Evolutionary conservation across 352 stramenopile genomes (phyloP).

Genomic region (Phytopythium kandeliae): DNA sequence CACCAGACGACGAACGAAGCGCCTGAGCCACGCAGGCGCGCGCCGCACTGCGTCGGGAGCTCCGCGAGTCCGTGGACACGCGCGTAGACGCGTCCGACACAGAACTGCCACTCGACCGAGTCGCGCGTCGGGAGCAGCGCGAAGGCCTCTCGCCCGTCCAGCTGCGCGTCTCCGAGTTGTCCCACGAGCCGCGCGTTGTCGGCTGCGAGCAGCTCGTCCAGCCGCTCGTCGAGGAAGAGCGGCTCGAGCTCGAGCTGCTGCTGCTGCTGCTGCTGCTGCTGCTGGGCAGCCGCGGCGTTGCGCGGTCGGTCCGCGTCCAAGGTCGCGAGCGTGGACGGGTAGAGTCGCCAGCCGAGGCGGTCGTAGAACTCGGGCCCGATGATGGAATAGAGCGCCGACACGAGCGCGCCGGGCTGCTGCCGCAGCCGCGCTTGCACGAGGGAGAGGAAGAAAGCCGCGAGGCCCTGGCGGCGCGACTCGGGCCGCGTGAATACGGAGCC

Average conservation of each 20-base stretch:
- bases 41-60: conserved; percentile 31
- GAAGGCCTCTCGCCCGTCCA: conserved; percentile 32
- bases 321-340: conserved; percentile 37
- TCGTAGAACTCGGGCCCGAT: conserved; percentile 66
- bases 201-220: conserved; percentile 29
- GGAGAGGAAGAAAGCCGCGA: conserved; percentile 41
- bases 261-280: not conserved
- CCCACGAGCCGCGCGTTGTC: conserved; percentile 31
- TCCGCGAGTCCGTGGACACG: conserved; percentile 21
- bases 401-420: conserved; percentile 19
- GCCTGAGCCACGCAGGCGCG: conserved; percentile 21
- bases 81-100: conserved; percentile 48
- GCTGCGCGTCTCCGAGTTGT: conserved; percentile 21
- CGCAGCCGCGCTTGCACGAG: conserved; percentile 27
- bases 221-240: conserved; percentile 26
- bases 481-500: conserved; percentile 65
- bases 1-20: conserved; percentile 62
- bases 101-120: conserved; percentile 67
- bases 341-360: conserved; percentile 43
- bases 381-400: conserved; percentile 60
- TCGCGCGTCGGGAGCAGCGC: conserved; percentile 36
- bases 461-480: conserved; percentile 32
- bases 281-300: conserved; percentile 4
- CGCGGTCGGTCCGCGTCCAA: conserved; percentile 14
- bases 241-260: not conserved